Base-by-base conservation (phyloP, 2,329 filamentous ascomycete species). In the Xylaria sp. region DNA sequence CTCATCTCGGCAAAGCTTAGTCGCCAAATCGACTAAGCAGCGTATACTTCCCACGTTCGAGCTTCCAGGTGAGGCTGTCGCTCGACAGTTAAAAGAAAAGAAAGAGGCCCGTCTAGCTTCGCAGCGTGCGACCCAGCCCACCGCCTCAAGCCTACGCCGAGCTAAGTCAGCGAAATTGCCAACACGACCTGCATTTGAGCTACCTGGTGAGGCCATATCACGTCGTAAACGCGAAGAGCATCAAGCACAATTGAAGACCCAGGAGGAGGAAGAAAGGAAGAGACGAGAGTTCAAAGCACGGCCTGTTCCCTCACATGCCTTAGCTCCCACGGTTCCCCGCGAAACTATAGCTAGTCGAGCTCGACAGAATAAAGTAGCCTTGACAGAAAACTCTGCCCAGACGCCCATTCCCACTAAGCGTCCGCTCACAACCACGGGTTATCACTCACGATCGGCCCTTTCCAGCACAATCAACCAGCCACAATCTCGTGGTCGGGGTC, bases 221-320 rank as follows among this genome's bases (percentile, higher is more conserved):
- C 89, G 77, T 81, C 87, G 73, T 81, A 83, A 61, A 84, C 89
- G 72, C 81, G 85, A 64, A 63, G 85, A 83, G 70, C 79, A 88
- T 53, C 83, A 82, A 68, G 83, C 82, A 6, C 84, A 82, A 69
- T 77, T 90, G 49, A 84, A 80, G 68, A 82, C 82, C 3, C 82
- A 89, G 72, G 87, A 88, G 71, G 87, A 89, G 70, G 87, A 89
- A 70, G 85, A 88, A 67, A 84, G 81, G 27, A 86, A 82, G 76
- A 83, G 84, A 62, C 85, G 88, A 62, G 86, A 90, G 72, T 90
- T 90, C 80, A 90, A 89, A 75, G 88, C 88, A 5, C 83, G 83
- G 39, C 88, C 88, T 20, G 75, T 87, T 42, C 84, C 84, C 47
- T 78, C 80, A 60, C 84, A 80, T 61, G 74, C 81, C 20, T 77